Evolutionary conservation across 176 grass and related monocot species (phyloP), one percentile per base, ranked within the genome.

Genomic region (Alopecurus myosuroides): DNA sequence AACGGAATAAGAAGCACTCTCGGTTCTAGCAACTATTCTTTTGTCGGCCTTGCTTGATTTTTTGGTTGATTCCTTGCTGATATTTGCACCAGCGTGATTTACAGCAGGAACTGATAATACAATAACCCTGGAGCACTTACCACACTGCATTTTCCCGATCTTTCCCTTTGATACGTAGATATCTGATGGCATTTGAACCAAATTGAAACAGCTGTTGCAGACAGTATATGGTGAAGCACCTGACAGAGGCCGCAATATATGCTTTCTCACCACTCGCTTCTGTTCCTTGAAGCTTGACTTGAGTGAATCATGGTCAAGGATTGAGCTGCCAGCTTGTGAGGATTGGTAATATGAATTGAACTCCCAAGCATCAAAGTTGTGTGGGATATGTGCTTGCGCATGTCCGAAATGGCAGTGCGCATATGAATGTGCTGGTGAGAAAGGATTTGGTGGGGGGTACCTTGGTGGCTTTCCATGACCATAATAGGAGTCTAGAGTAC

Each of bases 111-210:
- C 89, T 41, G 97, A 88, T 74, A 96, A 69, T 46, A 77, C 65
- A 39, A 99, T 88, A 30, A 91, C 78, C 78, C 94, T 91, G 30
- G 81, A 87, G 86, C 97, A 99, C 77, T 80, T 74, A 39, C 88
- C 94, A 11, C 97, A 99, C 66, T 92, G 89, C 79, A 99, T 40
- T 82, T 92, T 93, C 50, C 79, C 83, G 13, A 77, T 30, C 70
- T 84, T 96, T 56, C 76, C 81, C 63, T 86, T 99, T 35, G 93
- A 89, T 37, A 94, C 66, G 33, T 92, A 84, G 78, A 96, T 86
- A 74, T 93, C 92, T 33, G 93, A 86, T 85, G 97, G 94, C 51
- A 94, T 81, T 86, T 91, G 94, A 80, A 99, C 86, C 78, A 99
- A 74, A 82, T 84, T 84, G 76, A 87, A 89, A 74, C 97, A 99